Evolutionary conservation across 2,329 filamentous ascomycete genomes (phyloP).

Genomic region (Botrytis fragariae): DNA sequence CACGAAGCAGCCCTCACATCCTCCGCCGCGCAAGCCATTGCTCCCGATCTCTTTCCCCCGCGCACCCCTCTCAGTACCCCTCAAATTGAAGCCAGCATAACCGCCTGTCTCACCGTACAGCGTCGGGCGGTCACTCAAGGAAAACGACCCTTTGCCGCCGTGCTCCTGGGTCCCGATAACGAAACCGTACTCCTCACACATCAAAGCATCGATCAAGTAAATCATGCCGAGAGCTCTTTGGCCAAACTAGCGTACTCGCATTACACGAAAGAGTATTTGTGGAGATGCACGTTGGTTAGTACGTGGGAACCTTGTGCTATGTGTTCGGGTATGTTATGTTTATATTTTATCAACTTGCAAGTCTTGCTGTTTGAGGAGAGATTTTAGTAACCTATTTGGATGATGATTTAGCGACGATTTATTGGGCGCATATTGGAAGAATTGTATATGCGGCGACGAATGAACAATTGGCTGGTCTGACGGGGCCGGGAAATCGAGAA

Average conservation of each 20-base stretch:
- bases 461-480: constrained; percentile 45
- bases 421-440: constrained; percentile 54
- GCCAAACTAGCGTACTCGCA: constrained; percentile 49
- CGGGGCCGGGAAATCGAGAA: constrained; percentile 48
- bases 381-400: background rate
- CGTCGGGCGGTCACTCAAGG: constrained; percentile 44
- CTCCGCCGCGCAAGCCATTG: constrained; percentile 28
- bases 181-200: constrained; percentile 48
- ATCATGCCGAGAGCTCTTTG: constrained; percentile 50
- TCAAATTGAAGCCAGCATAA: constrained; percentile 44
- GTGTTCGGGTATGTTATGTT: constrained; percentile 42
- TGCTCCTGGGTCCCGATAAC: constrained; percentile 50
- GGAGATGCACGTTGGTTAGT: constrained; percentile 49
- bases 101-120: constrained; percentile 45
- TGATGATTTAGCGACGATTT: constrained; percentile 40
- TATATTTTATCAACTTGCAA: background rate
- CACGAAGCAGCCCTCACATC: constrained; percentile 34
- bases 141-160: constrained; percentile 50
- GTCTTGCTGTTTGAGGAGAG: background rate
- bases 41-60: constrained; percentile 39
- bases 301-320: constrained; percentile 57
- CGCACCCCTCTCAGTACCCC: constrained; percentile 40
- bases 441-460: constrained; percentile 52
- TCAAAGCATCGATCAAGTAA: constrained; percentile 51
- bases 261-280: constrained; percentile 48